phyloP scores from a whole-genome alignment of 2,329 filamentous ascomycete species.

The Didymella segeticola region DNA sequence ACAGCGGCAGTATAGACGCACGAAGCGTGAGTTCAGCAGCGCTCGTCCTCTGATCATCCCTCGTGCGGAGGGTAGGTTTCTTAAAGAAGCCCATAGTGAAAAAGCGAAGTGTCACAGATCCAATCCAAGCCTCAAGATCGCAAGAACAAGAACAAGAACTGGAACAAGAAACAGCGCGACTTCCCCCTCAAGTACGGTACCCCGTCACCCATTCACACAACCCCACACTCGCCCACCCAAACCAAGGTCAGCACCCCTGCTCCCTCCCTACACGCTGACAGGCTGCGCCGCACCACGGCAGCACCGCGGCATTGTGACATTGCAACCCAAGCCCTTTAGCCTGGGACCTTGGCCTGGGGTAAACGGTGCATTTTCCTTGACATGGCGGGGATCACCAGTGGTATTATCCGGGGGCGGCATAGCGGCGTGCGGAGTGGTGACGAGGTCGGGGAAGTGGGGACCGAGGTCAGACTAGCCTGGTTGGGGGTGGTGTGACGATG shows the following conservation, averaged over 20 bases:
- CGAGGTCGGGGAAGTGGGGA: constrained; percentile 19
- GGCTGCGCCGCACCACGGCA: no score
- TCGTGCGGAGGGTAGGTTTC: constrained; percentile 36
- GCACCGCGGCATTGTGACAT: no score
- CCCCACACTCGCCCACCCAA: no score
- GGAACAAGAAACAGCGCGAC: background rate
- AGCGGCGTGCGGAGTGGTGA: background rate
- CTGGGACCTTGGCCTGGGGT: background rate
- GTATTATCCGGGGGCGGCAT: constrained; percentile 14
- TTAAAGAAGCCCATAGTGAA: constrained; percentile 47
- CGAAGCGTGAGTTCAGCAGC: constrained; percentile 70
- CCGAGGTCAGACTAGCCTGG: no score
- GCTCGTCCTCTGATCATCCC: constrained; percentile 56
- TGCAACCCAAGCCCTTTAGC: no score
- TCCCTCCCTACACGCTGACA: no score
- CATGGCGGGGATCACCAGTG: constrained; percentile 22
- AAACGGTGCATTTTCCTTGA: background rate
- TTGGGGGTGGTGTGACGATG: constrained; percentile 4
- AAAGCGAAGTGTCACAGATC: no score
- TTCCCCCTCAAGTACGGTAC: no score
- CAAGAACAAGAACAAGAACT: no score
- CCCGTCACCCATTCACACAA: no score
- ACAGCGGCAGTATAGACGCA: constrained; percentile 71
- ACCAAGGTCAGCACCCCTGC: constrained; percentile 12
- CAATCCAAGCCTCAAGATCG: no score